A percentile compares a stretch with the other conserved stretches of the same genome.
These are phyloP conservation scores for Coprinopsis sp. DNA, from an alignment of 768 basidiomycete genomes.

Conservation along the genomic window DNA sequence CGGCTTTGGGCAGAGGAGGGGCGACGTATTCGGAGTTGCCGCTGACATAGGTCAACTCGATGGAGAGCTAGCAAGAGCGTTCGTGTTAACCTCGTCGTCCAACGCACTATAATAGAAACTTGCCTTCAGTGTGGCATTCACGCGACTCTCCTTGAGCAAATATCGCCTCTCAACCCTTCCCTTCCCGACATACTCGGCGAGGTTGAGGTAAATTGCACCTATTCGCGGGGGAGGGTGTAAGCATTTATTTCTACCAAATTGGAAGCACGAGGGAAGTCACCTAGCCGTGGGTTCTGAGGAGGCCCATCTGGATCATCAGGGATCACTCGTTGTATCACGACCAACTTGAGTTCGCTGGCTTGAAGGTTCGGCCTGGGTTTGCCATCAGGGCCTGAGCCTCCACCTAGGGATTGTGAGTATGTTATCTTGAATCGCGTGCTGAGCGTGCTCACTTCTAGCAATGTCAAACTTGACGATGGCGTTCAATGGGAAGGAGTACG, in stretches of 20 bases:
- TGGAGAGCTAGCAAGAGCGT: conserved; percentile 50
- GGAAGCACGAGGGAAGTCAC: conserved; percentile 17
- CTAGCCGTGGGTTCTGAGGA: conserved; percentile 57
- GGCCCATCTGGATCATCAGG: conserved; percentile 47
- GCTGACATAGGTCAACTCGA: conserved; percentile 48
- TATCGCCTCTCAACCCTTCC: conserved; percentile 58
- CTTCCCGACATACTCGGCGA: conserved; percentile 69
- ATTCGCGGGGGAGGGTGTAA: neutral
- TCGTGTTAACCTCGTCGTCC: too few relatives aligned
- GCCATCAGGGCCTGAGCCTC: neutral
- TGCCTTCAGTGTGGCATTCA: conserved; percentile 75
- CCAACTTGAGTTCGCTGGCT: conserved; percentile 60
- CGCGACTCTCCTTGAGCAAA: conserved; percentile 67
- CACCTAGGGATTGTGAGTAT: neutral
- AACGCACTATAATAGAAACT: conserved; percentile 4
- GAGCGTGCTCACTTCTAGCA: neutral
- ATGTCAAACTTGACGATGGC: conserved; percentile 28
- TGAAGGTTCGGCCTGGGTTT: conserved; percentile 32
- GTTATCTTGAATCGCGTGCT: neutral
- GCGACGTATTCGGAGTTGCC: conserved; percentile 55
- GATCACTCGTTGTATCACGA: conserved; percentile 58
- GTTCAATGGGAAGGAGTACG: conserved; percentile 56
- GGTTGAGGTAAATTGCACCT: conserved; percentile 54
- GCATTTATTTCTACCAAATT: neutral
- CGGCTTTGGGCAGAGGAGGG: conserved; percentile 66